phyloP scores from a whole-genome alignment of 805 yeast species.

The Lipomyces oligophaga region DNA sequence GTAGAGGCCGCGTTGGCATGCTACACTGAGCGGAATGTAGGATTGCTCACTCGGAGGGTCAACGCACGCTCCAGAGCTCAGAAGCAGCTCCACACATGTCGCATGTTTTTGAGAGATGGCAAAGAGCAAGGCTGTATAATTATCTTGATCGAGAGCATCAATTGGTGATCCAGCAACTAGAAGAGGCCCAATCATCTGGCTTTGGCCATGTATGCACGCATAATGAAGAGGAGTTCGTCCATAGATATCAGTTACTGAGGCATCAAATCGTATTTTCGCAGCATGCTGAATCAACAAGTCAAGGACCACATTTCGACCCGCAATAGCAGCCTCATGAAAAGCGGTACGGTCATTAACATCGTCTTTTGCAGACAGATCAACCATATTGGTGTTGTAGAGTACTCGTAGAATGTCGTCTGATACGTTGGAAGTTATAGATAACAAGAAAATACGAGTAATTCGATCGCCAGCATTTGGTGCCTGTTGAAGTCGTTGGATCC shows the following conservation, averaged over 20 bases:
- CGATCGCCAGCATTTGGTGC: constrained; percentile 44
- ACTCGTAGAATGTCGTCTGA: constrained; percentile 57
- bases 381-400: constrained; percentile 46
- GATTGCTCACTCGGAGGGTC: constrained; percentile 41
- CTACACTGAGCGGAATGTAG: constrained; percentile 67
- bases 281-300: constrained; percentile 33
- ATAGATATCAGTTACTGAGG: constrained; percentile 37
- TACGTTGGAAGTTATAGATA: constrained; percentile 62
- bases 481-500: constrained; percentile 44
- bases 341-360: constrained; percentile 71
- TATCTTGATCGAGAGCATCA: constrained; percentile 41
- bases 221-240: constrained; percentile 86
- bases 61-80: constrained; percentile 46
- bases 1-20: constrained; percentile 79
- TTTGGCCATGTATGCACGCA: constrained; percentile 57
- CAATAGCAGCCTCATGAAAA: constrained; percentile 58
- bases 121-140: constrained; percentile 71
- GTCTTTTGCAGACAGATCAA: constrained; percentile 62
- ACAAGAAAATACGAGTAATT: constrained; percentile 67
- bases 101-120: constrained; percentile 69
- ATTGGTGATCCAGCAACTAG: constrained; percentile 41
- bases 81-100: constrained; percentile 49
- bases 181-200: constrained; percentile 44
- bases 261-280: constrained; percentile 26
- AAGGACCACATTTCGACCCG: constrained; percentile 35